Base-by-base conservation (phyloP, 2,329 filamentous ascomycete species). In the Neopestalotiopsis sp. region DNA sequence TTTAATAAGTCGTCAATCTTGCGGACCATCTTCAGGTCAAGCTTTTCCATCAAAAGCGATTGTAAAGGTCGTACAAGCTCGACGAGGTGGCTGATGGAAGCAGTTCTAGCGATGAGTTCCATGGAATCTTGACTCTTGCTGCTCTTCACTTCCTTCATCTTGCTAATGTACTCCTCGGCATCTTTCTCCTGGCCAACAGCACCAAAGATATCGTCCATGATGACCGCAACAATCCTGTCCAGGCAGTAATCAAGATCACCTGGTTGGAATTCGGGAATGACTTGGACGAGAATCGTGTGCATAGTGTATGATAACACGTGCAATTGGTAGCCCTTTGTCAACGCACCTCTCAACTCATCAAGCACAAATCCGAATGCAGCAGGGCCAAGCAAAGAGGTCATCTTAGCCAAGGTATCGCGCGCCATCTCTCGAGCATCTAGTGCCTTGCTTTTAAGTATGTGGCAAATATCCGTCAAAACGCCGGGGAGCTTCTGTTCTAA, bases 61-160 rank as follows among this genome's bases (percentile, higher is more conserved):
- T 93, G 92, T 61, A 98, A 84, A 1, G 96, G 97, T 66, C 86
- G 86, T 65, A 98, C 86, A 4, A 99, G 88, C 64, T 91, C 89
- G 62, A 91, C 90, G 5, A 98, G 86, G 68, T 91, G 89, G 65
- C 82, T 84, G 30, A 98, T 85, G 1, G 94, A 95, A 1, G 94
- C 91, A 62, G 91, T 94, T 76, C 91, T 93, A 32, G 96, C 92
- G 72, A 98, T 86, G 17, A 98, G 85, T 79, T 98, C 95, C 91
- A 98, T 97, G 0, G 96, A 97, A 77, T 99, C 97, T 76, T 95
- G 97, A 78, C 95, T 98, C 84, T 98, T 99, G 84, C 93, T 98
- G 80, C 93, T 96, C 84, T 97, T 98, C 68, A 99, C 92, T 81
- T 99, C 96, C 80, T 97, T 97, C 91, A 97, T 98, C 80, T 95